Evolutionary conservation across 345 rosid species (phyloP), one percentile per base, ranked within the genome.

Genomic region (Melaleuca alternifolia): DNA sequence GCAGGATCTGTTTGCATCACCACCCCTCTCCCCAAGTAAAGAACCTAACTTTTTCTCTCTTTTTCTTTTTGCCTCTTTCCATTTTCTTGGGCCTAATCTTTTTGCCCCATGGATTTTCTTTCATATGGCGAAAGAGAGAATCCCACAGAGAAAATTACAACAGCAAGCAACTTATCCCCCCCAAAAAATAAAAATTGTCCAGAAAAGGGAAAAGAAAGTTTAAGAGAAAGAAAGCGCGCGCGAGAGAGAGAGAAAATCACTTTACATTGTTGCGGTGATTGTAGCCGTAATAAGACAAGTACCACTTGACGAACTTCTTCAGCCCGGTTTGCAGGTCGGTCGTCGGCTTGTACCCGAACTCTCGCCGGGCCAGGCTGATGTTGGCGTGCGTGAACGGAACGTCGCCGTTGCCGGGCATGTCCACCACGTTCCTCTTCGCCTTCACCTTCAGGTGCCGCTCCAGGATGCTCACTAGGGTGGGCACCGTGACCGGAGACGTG

Each of bases 341-440:
- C 13, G 87, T 88, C 59, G 92, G 90, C 52, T 90, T 88, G 75
- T 90, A 90, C 44, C 92, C 92, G 84, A 90, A 71, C 54, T 90
- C 85, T 20, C n/a, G 15, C 79, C 86, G 77, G 51, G 89, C 91
- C 59, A 33, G 82, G 88, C 88, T 89, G 33, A 89, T 89, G 54
- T 89, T 89, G 79, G 89, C 91, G 56, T 89, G 91, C 20, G 91
- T 89, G 85, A 87, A 89, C 50, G 92, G 92, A 18, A 90, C 92
- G 90, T 90, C 92, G 71, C 91, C 91, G 85, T 90, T 90, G 14
- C 91, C 91, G 9, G 91, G 90, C 90, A 88, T 88, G 59, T 90
- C 91, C 81, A 87, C 88, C 23, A 87, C 18, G 50, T 83, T 87
- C 89, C 83, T 84, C 88, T 87, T 88, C 65, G 91, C 91, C 83